phyloP scores from a whole-genome alignment of 2,329 filamentous ascomycete genomes.

The Trichoderma harzianum region DNA sequence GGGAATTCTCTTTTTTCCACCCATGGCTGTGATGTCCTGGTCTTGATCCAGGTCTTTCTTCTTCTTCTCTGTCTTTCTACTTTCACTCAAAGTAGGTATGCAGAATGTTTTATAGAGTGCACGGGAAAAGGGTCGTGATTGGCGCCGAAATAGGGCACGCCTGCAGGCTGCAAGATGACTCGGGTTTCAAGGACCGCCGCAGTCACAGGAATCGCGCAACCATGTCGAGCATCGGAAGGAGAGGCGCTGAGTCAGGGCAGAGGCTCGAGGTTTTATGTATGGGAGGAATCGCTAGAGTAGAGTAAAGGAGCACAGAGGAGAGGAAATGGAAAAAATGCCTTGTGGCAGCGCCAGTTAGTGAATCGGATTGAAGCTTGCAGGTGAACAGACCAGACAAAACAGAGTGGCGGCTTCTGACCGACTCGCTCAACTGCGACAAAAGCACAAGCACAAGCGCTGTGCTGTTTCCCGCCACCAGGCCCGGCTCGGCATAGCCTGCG shows the following conservation, averaged over 20 bases:
- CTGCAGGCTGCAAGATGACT: constrained; percentile 1
- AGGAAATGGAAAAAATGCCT: not conserved
- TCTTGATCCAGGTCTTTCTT: not conserved
- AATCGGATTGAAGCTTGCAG: not conserved
- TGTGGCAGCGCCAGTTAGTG: not conserved
- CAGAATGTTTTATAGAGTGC: not conserved
- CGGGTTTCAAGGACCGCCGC: constrained; percentile 12
- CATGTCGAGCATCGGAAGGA: not conserved
- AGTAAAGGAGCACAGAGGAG: not conserved
- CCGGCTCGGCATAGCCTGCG: not conserved
- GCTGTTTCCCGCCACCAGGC: constrained; percentile 10
- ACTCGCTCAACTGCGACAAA: not conserved
- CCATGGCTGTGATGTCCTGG: not conserved
- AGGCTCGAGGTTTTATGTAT: not conserved
- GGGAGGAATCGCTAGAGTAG: not conserved
- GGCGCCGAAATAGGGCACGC: not conserved
- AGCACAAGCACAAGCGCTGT: not conserved
- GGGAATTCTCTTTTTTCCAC: constrained; percentile 39
- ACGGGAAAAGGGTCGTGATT: not conserved
- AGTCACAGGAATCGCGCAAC: constrained; percentile 10
- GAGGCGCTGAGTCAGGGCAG: not conserved
- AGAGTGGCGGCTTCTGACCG: not conserved
- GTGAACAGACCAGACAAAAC: not conserved
- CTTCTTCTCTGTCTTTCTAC: not conserved
- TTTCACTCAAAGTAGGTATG: not conserved